Percentiles rank a stretch among this genome's conserved stretches.
Conservation (phyloP, 306 rosid genomes). For the Gleditsia sinensis region DNA sequence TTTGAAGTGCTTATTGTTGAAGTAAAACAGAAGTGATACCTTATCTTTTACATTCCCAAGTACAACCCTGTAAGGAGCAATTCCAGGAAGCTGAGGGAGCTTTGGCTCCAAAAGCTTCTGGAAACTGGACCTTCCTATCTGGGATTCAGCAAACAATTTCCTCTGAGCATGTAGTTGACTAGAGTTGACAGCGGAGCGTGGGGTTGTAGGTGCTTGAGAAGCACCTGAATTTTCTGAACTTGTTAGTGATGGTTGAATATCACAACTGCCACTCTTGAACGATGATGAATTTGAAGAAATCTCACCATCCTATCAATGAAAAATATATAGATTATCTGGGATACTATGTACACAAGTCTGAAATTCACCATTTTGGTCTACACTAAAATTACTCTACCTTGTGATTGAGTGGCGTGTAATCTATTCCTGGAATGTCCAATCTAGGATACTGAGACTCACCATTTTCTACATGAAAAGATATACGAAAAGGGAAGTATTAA, state of each 20-base stretch:
- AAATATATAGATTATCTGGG: conserved; percentile 26
- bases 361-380: too few species aligned
- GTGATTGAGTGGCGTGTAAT: conserved; percentile 47
- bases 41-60: conserved; percentile 80
- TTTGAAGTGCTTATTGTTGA: conserved; percentile 20
- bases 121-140: conserved; percentile 77
- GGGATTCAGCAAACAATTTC: conserved; percentile 65
- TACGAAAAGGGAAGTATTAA: conserved; percentile 12
- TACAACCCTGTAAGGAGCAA: conserved; percentile 88
- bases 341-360: background rate
- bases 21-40: conserved; percentile 50
- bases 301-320: conserved; percentile 46
- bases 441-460: conserved; percentile 75
- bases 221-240: conserved; percentile 39
- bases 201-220: conserved; percentile 35
- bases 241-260: conserved; percentile 21
- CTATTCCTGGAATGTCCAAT: conserved; percentile 61
- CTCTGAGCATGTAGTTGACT: conserved; percentile 58
- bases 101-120: conserved; percentile 90
- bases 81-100: conserved; percentile 67
- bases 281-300: conserved; percentile 44
- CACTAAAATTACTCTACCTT: conserved; percentile 53
- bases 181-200: conserved; percentile 56
- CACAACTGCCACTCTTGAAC: conserved; percentile 31
- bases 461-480: conserved; percentile 58